Evolutionary conservation across 306 rosid species (phyloP), one percentile per base, ranked within the genome.

Genomic region (Calophaca sinica): DNA sequence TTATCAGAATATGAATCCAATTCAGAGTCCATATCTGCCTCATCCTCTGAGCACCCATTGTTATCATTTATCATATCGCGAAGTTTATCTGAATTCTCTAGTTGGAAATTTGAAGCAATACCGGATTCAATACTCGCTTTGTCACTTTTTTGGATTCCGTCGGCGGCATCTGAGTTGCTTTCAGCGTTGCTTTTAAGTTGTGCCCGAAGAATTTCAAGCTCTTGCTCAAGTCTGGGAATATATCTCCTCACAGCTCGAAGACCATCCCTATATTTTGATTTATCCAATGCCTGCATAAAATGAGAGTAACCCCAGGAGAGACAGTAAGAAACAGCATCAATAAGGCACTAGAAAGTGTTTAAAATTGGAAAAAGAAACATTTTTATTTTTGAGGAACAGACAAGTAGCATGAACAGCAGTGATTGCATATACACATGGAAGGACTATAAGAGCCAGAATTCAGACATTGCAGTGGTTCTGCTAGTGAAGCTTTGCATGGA

Each of bases 211-310:
- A 94, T 86, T 82, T 84, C 88, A 63, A 94, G 96, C 62, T 90
- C 96, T 70, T 91, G 96, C 72, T 88, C 84, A 3, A 94, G 96
- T 77, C 73, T 88, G 7, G 97, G 98, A 70, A 91, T 90, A 53
- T 88, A 61, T 80, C 85, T 90, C 80, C 96, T 85, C 64, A 94
- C 93, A 66, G 97, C 93, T 12, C 93, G 89, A 45, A 94, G 96
- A 67, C 90, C 92, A 75, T 94, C 99, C 84, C 87, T 75, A 35
- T 90, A 86, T 78, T 88, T 94, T 59, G 99, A 94, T 87, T 94
- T 92, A 82, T 92, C 97, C 88, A 94, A 81, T 83, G 96, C 99
- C 98, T 94, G 86, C 58, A 70, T 39, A 49, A 70, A 41, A 53
- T 59, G 80, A 70, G 57, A 44, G 70, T 44, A 79, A 5, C 39